Percentiles rank a stretch among this genome's conserved stretches.
phyloP scores from a whole-genome alignment of 2,329 filamentous ascomycete species.

The Pseudocercospora pini-densiflorae region DNA sequence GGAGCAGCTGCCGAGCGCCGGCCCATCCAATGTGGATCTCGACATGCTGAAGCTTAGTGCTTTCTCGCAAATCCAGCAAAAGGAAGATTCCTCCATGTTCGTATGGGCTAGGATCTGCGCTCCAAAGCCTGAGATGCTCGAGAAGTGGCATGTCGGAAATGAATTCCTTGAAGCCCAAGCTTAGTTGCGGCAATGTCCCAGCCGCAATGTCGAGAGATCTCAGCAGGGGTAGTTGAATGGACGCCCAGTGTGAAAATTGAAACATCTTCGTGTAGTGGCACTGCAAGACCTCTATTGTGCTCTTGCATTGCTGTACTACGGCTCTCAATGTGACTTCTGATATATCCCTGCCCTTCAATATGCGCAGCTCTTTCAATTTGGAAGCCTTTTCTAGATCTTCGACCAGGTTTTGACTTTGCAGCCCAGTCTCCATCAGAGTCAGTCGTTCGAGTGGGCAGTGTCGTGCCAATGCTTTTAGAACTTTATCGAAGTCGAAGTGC shows the following conservation, averaged over 20 bases:
- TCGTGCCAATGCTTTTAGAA: constrained; percentile 43
- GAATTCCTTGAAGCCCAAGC: constrained; percentile 1
- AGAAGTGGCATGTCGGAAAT: constrained; percentile 5
- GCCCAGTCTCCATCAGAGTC: constrained; percentile 40
- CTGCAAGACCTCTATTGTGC: constrained; percentile 15
- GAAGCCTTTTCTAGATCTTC: constrained; percentile 23
- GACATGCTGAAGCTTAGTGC: constrained; percentile 6
- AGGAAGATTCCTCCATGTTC: background rate
- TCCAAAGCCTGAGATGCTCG: constrained; percentile 9
- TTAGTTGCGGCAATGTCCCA: background rate
- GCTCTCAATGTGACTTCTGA: constrained; percentile 10
- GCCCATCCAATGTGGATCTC: constrained; percentile 11
- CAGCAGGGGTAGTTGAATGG: constrained; percentile 7
- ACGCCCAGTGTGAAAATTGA: constrained; percentile 7
- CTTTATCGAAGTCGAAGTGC: constrained; percentile 46
- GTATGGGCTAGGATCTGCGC: background rate
- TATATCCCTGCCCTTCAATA: constrained; percentile 27
- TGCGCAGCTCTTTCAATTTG: constrained; percentile 25
- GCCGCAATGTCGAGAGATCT: constrained; percentile 11
- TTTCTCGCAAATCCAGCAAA: constrained; percentile 18
- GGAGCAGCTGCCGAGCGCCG: background rate
- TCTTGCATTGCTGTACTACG: background rate
- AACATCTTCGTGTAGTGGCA: constrained; percentile 7
- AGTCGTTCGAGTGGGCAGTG: constrained; percentile 43
- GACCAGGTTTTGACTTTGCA: constrained; percentile 28